Evolutionary conservation across 495 filamentous ascomycete species (phyloP), one percentile per base, ranked within the genome.

Genomic region (Sphaerosporella brunnea): DNA sequence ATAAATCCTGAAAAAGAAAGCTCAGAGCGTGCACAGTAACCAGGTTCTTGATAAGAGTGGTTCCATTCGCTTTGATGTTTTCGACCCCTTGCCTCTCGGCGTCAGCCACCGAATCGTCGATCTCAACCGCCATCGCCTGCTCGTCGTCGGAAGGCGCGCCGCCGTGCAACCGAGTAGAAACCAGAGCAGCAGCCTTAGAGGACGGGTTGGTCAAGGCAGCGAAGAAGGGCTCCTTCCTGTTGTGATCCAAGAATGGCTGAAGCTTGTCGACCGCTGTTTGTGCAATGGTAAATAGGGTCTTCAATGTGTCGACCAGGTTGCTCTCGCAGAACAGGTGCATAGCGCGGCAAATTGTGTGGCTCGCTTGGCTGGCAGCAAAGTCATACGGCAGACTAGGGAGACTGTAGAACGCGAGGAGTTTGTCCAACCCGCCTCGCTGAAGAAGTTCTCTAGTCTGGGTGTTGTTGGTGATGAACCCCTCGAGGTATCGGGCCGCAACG

Each of bases 321-420:
- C 75, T 74, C 58, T 96, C 92, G 26, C 85, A 75, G 48, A 93
- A 70, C 52, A 78, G 70, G 50, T 87, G 76, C 13, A 93, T 65
- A n/a, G 90, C 77, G 13, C 73, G 73, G 5, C 73, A 70, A 23
- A 93, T 66, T 45, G 78, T 74, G 26, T 77, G 72, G 42, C 70
- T 75, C 5, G 78, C 75, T 41, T 67, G 63, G 4, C 73, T 73
- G 20, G 75, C 76, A 39, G 78, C 74, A 58, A 88, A 86, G 54
- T 84, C 74, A 50, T 76, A 75, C 1, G 79, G 71, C 42, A 94
- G 69, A 58, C 81, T 82, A 15, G 85, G 78, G 21, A 86, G 70
- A 8, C 80, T 80, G 23, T 77, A 78, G 47, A 93, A 73, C 56
- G 93, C 82, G 23, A 99, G 66, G n/a, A 95, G 66, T 47, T 78